Percentiles rank a stretch among this genome's conserved stretches.
Evolutionary conservation across 768 basidiomycete species (phyloP).

Genomic region (Steccherinum ochraceum): DNA sequence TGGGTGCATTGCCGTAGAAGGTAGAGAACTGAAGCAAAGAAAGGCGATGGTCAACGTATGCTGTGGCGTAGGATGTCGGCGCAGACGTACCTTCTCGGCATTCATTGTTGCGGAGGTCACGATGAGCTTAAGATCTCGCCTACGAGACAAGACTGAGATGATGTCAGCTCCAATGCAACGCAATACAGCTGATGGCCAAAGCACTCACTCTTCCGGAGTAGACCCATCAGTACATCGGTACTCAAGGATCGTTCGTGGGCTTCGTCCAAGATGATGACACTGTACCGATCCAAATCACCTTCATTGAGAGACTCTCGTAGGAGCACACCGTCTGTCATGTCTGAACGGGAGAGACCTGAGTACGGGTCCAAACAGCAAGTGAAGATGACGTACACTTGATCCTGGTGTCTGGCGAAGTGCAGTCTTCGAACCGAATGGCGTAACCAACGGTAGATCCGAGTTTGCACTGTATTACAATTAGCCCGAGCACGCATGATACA

Average conservation of each 20-base stretch:
- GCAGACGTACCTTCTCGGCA: slow-evolving; percentile 87
- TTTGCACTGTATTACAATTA: slow-evolving; percentile 53
- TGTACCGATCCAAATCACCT: slow-evolving; percentile 96
- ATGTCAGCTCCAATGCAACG: neutral
- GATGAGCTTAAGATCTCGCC: slow-evolving; percentile 91
- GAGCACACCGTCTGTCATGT: slow-evolving; percentile 98
- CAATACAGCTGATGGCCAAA: too few species aligned
- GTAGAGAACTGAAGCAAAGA: slow-evolving; percentile 71
- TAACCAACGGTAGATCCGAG: slow-evolving; percentile 91
- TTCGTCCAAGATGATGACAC: slow-evolving; percentile 97
- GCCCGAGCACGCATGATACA: neutral
- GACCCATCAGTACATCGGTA: slow-evolving; percentile 97
- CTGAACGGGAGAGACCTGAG: slow-evolving; percentile 35
- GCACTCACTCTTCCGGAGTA: slow-evolving; percentile 83
- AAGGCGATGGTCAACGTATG: neutral
- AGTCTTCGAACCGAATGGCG: slow-evolving; percentile 98
- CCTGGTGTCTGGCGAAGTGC: slow-evolving; percentile 88
- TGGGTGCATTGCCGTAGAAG: slow-evolving; percentile 94
- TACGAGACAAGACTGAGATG: slow-evolving; percentile 53
- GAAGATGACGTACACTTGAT: slow-evolving; percentile 78
- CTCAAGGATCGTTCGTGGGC: slow-evolving; percentile 97
- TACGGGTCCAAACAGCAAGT: neutral
- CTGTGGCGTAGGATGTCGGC: too few species aligned
- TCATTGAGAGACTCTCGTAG: slow-evolving; percentile 98
- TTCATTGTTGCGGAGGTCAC: slow-evolving; percentile 99